These are phyloP conservation scores for Podosphaera aphanis DNA, from an alignment of 2,329 filamentous ascomycete species.

Conservation along the genomic window DNA sequence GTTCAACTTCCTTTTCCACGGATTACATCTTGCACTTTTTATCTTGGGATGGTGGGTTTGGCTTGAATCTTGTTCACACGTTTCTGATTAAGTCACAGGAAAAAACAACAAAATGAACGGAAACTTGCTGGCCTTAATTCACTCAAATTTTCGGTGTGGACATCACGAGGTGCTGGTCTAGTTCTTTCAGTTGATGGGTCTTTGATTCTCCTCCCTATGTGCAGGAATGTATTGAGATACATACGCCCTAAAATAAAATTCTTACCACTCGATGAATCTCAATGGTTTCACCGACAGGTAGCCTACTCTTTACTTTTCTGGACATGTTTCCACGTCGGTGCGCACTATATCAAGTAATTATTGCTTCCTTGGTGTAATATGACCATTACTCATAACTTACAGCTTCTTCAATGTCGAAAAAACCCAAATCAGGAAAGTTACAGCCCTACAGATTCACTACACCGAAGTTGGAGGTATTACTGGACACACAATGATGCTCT, in stretches of 20 bases:
- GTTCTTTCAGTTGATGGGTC: slow-evolving; percentile 65
- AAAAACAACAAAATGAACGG: slow-evolving; percentile 45
- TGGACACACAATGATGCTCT: slow-evolving; percentile 93
- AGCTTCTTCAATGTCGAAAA: slow-evolving; percentile 91
- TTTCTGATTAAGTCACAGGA: slow-evolving; percentile 34
- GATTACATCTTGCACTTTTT: slow-evolving; percentile 56
- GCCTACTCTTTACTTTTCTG: slow-evolving; percentile 77
- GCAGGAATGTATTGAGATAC: slow-evolving; percentile 66
- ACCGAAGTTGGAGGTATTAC: slow-evolving; percentile 74
- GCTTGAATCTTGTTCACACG: slow-evolving; percentile 1
- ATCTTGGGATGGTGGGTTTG: slow-evolving; percentile 55
- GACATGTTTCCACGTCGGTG: slow-evolving; percentile 48
- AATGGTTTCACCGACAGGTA: slow-evolving; percentile 90
- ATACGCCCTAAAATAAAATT: slow-evolving; percentile 71
- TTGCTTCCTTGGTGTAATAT: neutral
- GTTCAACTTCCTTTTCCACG: slow-evolving; percentile 68
- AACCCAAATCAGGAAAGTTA: slow-evolving; percentile 54
- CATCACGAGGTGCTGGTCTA: slow-evolving; percentile 79
- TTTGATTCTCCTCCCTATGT: slow-evolving; percentile 83
- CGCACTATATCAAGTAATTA: slow-evolving; percentile 86
- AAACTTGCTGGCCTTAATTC: slow-evolving; percentile 57
- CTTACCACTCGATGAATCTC: slow-evolving; percentile 82
- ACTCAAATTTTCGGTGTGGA: slow-evolving; percentile 76
- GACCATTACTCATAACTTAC: slow-evolving; percentile 3
- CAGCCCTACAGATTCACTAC: slow-evolving; percentile 81